Evolutionary conservation across 2,329 filamentous ascomycete species (phyloP), one percentile per base, ranked within the genome.

Genomic region (Cercospora brassicicola): DNA sequence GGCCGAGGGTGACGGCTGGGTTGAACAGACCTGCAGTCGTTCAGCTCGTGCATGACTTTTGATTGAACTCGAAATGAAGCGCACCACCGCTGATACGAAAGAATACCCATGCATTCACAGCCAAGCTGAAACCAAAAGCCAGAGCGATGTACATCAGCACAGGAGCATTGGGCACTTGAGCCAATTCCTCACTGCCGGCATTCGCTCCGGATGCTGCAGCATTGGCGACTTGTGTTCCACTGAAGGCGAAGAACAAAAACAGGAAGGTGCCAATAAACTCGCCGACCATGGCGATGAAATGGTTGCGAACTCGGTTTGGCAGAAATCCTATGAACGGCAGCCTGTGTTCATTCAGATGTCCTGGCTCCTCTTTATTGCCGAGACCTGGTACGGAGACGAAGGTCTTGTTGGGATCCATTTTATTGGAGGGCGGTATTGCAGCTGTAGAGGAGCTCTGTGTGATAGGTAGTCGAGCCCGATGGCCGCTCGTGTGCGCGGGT

Each of bases 271-370:
- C 82, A 57, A 80, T 76, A 63, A 83, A 81, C 64, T 84, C 75
- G 64, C 82, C 83, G 18, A 82, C 66, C 77, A 82, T 81, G 65
- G 82, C 80, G 67, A 84, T 77, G 72, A 84, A 74, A 65, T 84
- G 76, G 72, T 83, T 81, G 67, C 78, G 76, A 45, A 75, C 59
- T 64, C 72, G 77, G 69, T 84, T 83, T 4, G 83, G 81, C 59
- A 84, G 75, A 78, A 81, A 83, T 71, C 77, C 75, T 59, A 81
- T 74, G 61, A 78, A 77, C 20, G 76, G 74, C 2, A 82, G 67
- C 26, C 80, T 33, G 53, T 64, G 77, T 73, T 83, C 81, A 36
- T 76, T 75, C 64, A 70, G 71, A 61, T 66, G 62, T 9, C 59
- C 65, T 20, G 45, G 63, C 33, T 56, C 26, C 26, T 68, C 63